phyloP scores from a whole-genome alignment of 768 basidiomycete species.

The Pholiota microspora region DNA sequence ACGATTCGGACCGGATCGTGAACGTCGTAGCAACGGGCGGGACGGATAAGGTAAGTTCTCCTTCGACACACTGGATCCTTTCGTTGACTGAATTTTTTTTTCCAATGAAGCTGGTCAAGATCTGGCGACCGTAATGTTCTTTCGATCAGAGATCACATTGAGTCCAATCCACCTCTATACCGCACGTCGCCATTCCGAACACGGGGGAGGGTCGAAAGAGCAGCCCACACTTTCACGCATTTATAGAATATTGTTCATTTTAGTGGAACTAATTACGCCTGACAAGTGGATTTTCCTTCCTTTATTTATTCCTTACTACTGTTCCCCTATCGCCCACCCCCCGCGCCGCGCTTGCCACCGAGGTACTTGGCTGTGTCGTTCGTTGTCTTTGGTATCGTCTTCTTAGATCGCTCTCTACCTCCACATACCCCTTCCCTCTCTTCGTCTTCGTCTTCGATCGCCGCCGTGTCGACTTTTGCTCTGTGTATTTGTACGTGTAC shows the following conservation, averaged over 20 bases:
- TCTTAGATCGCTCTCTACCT: not conserved
- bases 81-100: not conserved
- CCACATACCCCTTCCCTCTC: not conserved
- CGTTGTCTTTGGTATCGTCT: not conserved
- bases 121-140: conserved; percentile 19
- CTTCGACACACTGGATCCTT: not conserved
- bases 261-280: no score
- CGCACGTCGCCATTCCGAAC: not conserved
- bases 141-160: not conserved
- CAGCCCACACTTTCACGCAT: no score
- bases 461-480: conserved; percentile 15
- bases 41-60: conserved; percentile 48
- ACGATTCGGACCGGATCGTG: conserved; percentile 56
- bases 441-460: not conserved
- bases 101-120: conserved; percentile 18
- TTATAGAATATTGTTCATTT: no score
- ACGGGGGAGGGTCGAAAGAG: no score
- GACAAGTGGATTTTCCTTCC: not conserved
- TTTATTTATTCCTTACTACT: not conserved
- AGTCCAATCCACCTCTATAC: not conserved
- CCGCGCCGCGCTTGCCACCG: not conserved
- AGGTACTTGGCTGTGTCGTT: not conserved
- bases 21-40: conserved; percentile 71
- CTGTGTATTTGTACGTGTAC: conserved; percentile 23
- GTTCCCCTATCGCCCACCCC: not conserved